Conservation (phyloP, 441 rosid genomes). For the Bruguiera hainesii region DNA sequence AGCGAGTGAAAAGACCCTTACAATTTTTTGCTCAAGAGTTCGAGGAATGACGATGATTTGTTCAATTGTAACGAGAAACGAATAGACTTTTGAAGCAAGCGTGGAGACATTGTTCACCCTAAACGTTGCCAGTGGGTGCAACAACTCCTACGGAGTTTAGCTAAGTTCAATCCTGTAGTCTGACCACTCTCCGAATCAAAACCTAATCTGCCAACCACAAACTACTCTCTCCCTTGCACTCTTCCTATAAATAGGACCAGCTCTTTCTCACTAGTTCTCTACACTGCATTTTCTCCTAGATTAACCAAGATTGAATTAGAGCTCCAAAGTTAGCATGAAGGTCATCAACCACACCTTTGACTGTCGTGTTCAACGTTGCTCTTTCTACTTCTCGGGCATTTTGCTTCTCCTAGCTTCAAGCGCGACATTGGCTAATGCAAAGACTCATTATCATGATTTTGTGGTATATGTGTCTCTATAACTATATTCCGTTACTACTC, state of each 20-base stretch:
- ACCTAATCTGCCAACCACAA: constrained; percentile 54
- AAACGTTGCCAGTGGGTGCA: constrained; percentile 53
- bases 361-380: neutral
- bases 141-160: constrained; percentile 44
- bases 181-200: constrained; percentile 17
- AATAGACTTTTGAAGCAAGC: constrained; percentile 44
- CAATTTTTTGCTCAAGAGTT: neutral
- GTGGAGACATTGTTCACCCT: constrained; percentile 20
- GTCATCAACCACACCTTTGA: constrained; percentile 6
- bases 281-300: neutral
- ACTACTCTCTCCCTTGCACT: constrained; percentile 16
- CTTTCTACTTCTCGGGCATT: constrained; percentile 20
- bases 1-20: neutral
- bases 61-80: constrained; percentile 18
- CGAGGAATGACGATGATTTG: constrained; percentile 18
- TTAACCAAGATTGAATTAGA: neutral
- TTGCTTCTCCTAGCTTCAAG: constrained; percentile 38
- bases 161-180: constrained; percentile 7
- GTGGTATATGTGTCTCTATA: constrained; percentile 37
- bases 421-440: constrained; percentile 34
- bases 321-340: constrained; percentile 15
- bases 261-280: neutral
- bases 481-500: neutral
- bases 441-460: constrained; percentile 57
- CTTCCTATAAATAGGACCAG: constrained; percentile 35